Evolutionary conservation across 306 rosid genomes (phyloP).

Genomic region (Senna tora): DNA sequence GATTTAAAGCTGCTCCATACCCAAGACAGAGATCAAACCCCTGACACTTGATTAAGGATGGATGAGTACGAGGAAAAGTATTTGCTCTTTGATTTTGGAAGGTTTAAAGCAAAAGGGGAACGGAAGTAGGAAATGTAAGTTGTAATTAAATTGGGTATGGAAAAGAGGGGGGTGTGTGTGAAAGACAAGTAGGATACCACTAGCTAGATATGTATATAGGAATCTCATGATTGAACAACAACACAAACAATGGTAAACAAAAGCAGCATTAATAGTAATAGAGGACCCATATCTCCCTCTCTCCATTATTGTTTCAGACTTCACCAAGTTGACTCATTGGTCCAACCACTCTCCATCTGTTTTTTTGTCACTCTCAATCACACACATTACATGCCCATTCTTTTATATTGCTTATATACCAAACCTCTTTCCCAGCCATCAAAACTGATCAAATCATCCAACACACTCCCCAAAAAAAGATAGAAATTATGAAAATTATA

Average conservation of each 20-base stretch:
- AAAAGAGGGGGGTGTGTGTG: slow-evolving; percentile 7
- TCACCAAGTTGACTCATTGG: slow-evolving; percentile 51
- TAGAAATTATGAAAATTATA: too few species aligned
- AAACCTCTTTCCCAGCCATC: slow-evolving; percentile 28
- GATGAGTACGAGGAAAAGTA: too few species aligned
- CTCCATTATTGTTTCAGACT: slow-evolving; percentile 56
- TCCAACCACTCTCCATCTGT: slow-evolving; percentile 37
- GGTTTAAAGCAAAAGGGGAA: slow-evolving; percentile 7
- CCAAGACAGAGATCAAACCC: too few species aligned
- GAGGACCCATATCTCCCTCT: slow-evolving; percentile 48
- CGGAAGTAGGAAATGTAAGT: slow-evolving; percentile 28
- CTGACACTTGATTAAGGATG: too few species aligned
- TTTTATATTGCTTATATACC: slow-evolving; percentile 30
- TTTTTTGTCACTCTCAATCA: slow-evolving; percentile 29
- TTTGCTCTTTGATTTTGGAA: background rate
- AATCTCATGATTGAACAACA: slow-evolving; percentile 57
- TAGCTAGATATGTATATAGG: slow-evolving; percentile 34
- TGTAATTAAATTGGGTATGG: slow-evolving; percentile 19
- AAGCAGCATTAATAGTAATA: slow-evolving; percentile 23
- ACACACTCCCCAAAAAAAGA: background rate
- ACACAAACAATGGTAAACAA: slow-evolving; percentile 37
- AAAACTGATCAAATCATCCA: background rate
- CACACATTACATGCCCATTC: slow-evolving; percentile 13
- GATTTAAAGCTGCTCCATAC: too few species aligned
- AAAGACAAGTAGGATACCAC: slow-evolving; percentile 57